phyloP scores from a whole-genome alignment of 345 rosid genomes.

The Mallotus nudiflorus region DNA sequence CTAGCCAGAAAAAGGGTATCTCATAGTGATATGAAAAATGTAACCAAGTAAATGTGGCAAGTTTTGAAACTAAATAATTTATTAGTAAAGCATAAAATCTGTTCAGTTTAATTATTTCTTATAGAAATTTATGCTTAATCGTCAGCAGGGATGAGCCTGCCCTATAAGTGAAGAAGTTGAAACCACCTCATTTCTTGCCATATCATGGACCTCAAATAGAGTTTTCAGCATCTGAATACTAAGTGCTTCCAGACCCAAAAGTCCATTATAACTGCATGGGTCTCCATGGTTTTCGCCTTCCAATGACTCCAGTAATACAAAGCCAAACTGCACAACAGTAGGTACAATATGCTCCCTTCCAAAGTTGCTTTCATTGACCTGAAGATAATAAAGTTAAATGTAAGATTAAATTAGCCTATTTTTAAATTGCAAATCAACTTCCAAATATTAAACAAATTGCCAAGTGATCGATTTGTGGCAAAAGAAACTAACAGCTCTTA shows the following conservation, averaged over 20 bases:
- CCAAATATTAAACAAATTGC: constrained; percentile 14
- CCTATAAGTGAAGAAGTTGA: neutral
- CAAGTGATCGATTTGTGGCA: neutral
- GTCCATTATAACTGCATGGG: constrained; percentile 39
- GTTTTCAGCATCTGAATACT: constrained; percentile 67
- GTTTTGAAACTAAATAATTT: neutral
- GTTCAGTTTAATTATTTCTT: neutral
- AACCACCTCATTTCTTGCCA: constrained; percentile 83
- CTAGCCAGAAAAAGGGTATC: neutral
- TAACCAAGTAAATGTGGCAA: neutral
- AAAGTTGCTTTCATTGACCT: constrained; percentile 72
- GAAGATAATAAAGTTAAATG: constrained; percentile 18
- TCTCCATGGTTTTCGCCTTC: constrained; percentile 43
- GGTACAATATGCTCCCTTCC: constrained; percentile 86
- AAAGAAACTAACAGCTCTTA: constrained; percentile 61
- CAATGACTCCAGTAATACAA: constrained; percentile 63
- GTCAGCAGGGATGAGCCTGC: too few relatives aligned
- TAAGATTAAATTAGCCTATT: neutral
- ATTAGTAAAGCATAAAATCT: neutral
- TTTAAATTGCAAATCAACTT: neutral
- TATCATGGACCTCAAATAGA: constrained; percentile 74
- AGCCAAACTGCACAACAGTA: constrained; percentile 67
- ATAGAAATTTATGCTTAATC: neutral
- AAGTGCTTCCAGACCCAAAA: constrained; percentile 65
- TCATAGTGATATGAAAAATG: neutral